A percentile compares a stretch with the other conserved stretches of the same genome.
Conservation (phyloP, 352 stramenopile species). For the Globisporangium middletonii region DNA sequence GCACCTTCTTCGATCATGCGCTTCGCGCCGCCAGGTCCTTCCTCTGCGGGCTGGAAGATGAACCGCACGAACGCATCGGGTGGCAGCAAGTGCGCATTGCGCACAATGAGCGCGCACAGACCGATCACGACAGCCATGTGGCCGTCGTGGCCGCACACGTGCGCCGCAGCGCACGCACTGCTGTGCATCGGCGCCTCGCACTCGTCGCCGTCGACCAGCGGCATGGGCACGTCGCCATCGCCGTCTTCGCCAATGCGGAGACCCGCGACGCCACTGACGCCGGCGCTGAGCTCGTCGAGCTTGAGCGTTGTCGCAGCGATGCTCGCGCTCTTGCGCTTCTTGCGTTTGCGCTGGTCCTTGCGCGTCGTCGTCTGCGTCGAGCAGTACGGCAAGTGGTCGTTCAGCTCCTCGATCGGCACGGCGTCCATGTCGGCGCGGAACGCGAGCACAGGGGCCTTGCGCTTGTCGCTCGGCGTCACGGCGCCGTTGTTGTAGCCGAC, state of each 20-base stretch:
- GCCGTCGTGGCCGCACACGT: slow-evolving; percentile 95
- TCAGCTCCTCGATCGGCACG: slow-evolving; percentile 87
- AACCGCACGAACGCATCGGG: slow-evolving; percentile 84
- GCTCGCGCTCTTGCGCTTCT: slow-evolving; percentile 57
- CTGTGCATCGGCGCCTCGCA: slow-evolving; percentile 10
- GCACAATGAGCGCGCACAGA: slow-evolving; percentile 74
- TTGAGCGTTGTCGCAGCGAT: not conserved
- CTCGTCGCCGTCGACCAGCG: slow-evolving; percentile 29
- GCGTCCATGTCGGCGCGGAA: slow-evolving; percentile 96
- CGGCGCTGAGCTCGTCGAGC: too few species aligned
- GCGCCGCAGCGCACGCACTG: slow-evolving; percentile 36
- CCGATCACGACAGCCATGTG: slow-evolving; percentile 94
- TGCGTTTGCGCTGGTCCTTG: slow-evolving; percentile 56
- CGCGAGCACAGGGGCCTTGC: slow-evolving; percentile 81
- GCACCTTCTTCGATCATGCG: slow-evolving; percentile 93
- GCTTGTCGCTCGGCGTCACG: slow-evolving; percentile 38
- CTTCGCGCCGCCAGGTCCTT: slow-evolving; percentile 86
- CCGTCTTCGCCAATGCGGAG: slow-evolving; percentile 11
- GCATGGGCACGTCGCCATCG: slow-evolving; percentile 12
- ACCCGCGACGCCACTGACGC: too few species aligned
- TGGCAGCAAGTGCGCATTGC: slow-evolving; percentile 62
- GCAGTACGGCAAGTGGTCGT: slow-evolving; percentile 72
- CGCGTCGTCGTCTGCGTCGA: slow-evolving; percentile 57
- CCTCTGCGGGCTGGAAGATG: slow-evolving; percentile 96
- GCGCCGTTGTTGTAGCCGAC: slow-evolving; percentile 75